A percentile compares a stretch with the other conserved stretches of the same genome.
These are phyloP conservation scores for Diplodia mutila DNA, from an alignment of 2,329 filamentous ascomycete genomes.

Conservation along the genomic window DNA sequence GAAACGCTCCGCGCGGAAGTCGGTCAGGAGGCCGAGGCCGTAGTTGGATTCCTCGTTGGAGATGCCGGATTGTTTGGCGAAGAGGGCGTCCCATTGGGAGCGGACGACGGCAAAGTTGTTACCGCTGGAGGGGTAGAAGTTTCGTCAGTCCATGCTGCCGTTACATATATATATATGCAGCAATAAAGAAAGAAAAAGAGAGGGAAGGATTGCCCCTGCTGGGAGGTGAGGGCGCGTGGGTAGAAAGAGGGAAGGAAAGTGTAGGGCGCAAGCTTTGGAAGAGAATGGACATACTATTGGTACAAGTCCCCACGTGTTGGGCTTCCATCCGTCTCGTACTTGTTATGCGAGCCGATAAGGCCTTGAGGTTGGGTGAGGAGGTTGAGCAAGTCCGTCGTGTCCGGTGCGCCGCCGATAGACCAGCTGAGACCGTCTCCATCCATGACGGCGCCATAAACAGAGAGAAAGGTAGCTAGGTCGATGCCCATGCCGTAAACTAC, in stretches of 20 bases:
- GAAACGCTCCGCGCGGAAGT: slow-evolving; percentile 14
- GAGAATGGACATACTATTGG: neutral
- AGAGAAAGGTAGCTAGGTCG: slow-evolving; percentile 1
- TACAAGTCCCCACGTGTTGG: slow-evolving; percentile 13
- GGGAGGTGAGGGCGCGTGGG: no score
- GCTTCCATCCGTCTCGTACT: slow-evolving; percentile 4
- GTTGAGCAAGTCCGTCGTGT: neutral
- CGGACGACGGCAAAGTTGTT: slow-evolving; percentile 3
- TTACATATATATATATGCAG: no score
- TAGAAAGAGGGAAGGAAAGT: neutral
- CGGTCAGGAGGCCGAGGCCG: slow-evolving; percentile 4
- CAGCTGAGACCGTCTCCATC: slow-evolving; percentile 8
- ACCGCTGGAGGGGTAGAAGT: neutral
- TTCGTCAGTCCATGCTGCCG: neutral
- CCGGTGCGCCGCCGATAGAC: slow-evolving; percentile 13
- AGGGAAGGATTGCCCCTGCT: no score
- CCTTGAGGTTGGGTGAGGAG: slow-evolving; percentile 16
- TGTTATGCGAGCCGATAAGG: slow-evolving; percentile 9
- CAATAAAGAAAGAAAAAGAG: neutral
- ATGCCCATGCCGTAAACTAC: slow-evolving; percentile 13
- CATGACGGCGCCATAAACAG: slow-evolving; percentile 16
- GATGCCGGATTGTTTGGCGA: slow-evolving; percentile 4
- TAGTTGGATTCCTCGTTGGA: slow-evolving; percentile 14
- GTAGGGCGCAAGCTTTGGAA: no score
- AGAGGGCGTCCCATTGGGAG: slow-evolving; percentile 15